Evolutionary conservation across 2,329 filamentous ascomycete genomes (phyloP).

Genomic region (Calycina marina): DNA sequence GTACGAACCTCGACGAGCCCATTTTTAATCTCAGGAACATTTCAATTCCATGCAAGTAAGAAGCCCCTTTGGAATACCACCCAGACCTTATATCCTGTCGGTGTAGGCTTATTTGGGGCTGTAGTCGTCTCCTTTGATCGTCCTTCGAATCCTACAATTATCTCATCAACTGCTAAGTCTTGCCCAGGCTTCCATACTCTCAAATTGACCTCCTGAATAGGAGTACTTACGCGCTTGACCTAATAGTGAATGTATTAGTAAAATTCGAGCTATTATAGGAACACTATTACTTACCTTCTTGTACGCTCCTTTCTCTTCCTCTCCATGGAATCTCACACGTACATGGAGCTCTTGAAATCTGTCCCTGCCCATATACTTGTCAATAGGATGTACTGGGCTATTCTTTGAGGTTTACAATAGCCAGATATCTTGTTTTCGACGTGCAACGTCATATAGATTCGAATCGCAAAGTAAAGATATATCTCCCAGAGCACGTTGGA

Average conservation of each 20-base stretch:
- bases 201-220: not conserved
- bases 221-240: not conserved
- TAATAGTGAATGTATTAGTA: not conserved
- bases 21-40: not conserved
- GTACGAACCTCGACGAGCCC: not conserved
- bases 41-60: not conserved
- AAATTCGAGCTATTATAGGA: not conserved
- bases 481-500: conserved; percentile 1
- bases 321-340: not conserved
- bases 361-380: not conserved
- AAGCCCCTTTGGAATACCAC: not conserved
- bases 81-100: conserved; percentile 1
- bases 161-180: not conserved
- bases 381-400: not conserved
- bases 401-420: not conserved
- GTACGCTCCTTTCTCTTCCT: not conserved
- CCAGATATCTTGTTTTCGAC: conserved; percentile 3
- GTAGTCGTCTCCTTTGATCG: not conserved
- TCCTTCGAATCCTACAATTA: conserved; percentile 1
- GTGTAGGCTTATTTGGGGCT: not conserved
- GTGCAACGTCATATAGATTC: conserved; percentile 3
- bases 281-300: not conserved
- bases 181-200: not conserved
- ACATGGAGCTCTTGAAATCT: conserved; percentile 1
- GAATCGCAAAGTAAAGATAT: conserved; percentile 4